Evolutionary conservation across 2,329 filamentous ascomycete species (phyloP).

Genomic region (Pyrenophora teres): DNA sequence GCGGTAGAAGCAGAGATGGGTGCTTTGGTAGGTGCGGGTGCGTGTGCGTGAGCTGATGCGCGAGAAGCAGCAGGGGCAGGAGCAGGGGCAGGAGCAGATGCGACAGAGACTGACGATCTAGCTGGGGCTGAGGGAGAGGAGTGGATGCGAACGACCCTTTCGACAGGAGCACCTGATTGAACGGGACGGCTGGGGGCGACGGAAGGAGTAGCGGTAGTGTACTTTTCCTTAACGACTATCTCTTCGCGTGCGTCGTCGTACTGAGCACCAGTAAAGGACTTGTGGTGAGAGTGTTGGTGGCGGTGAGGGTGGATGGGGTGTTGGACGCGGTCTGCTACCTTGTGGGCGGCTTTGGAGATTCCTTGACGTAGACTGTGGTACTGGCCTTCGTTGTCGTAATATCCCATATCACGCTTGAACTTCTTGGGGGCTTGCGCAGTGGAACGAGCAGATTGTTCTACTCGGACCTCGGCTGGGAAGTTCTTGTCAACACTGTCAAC

Average conservation of each 20-base stretch:
- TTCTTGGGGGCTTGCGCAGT: slow-evolving; percentile 58
- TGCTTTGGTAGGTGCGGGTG: slow-evolving; percentile 8
- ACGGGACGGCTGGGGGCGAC: slow-evolving; percentile 40
- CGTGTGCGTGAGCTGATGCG: slow-evolving; percentile 24
- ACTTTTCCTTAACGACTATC: slow-evolving; percentile 55
- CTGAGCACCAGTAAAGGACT: slow-evolving; percentile 44
- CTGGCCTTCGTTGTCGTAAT: slow-evolving; percentile 78
- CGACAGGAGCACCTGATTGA: slow-evolving; percentile 46
- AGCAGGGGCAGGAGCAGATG: slow-evolving; percentile 83
- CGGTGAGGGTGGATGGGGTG: slow-evolving; percentile 66
- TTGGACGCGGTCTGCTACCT: slow-evolving; percentile 63
- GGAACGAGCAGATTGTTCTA: slow-evolving; percentile 55
- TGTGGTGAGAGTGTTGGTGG: slow-evolving; percentile 50
- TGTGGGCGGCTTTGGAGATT: slow-evolving; percentile 61
- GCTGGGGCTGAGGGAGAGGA: slow-evolving; percentile 45
- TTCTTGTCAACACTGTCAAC: slow-evolving; percentile 44
- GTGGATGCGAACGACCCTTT: slow-evolving; percentile 35
- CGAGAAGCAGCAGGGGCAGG: slow-evolving; percentile 76
- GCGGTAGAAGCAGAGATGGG: slow-evolving; percentile 25
- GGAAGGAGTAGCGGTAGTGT: slow-evolving; percentile 39
- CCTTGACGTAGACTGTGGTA: slow-evolving; percentile 77
- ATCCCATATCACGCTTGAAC: slow-evolving; percentile 70
- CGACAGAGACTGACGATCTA: slow-evolving; percentile 51
- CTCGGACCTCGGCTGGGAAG: slow-evolving; percentile 55
- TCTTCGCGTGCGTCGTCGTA: slow-evolving; percentile 50